phyloP scores from a whole-genome alignment of 31 red algal species.

The Asparagopsis taxiformis region DNA sequence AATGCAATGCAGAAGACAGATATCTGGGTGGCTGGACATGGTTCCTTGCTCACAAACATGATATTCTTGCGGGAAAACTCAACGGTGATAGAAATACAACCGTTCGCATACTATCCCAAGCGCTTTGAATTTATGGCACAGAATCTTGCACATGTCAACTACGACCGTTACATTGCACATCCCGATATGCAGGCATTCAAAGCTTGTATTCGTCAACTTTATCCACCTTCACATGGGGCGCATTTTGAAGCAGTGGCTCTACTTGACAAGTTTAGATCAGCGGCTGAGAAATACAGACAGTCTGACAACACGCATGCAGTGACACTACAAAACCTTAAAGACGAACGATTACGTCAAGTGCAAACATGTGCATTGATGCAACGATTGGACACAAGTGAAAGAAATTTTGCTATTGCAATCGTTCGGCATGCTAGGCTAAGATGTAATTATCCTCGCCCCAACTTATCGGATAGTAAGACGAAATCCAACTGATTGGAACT shows the following conservation, averaged over 20 bases:
- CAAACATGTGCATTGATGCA: constrained; percentile 65
- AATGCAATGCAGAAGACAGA: constrained; percentile 92
- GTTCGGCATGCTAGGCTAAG: constrained; percentile 59
- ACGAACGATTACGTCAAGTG: constrained; percentile 19
- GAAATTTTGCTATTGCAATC: constrained; percentile 63
- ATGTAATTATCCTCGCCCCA: constrained; percentile 52
- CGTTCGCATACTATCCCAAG: constrained; percentile 77
- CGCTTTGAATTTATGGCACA: constrained; percentile 52
- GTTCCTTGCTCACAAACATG: constrained; percentile 85
- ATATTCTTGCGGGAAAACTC: constrained; percentile 76
- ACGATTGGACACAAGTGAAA: constrained; percentile 44
- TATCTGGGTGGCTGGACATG: constrained; percentile 80
- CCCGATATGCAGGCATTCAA: constrained; percentile 59
- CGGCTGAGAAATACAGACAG: constrained; percentile 47
- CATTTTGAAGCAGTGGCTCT: constrained; percentile 29
- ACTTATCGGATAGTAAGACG: constrained; percentile 4
- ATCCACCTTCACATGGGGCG: constrained; percentile 23
- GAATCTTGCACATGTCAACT: constrained; percentile 60
- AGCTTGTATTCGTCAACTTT: constrained; percentile 47
- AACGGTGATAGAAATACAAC: constrained; percentile 81
- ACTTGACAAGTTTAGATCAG: constrained; percentile 37
- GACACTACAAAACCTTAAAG: constrained; percentile 30
- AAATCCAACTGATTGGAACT: background rate
- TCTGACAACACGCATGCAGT: constrained; percentile 66
- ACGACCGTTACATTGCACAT: constrained; percentile 65